A percentile compares a stretch with the other conserved stretches of the same genome.
Evolutionary conservation across 108 stramenopile genomes (phyloP).

Genomic region (Cylindrotheca fusiformis): DNA sequence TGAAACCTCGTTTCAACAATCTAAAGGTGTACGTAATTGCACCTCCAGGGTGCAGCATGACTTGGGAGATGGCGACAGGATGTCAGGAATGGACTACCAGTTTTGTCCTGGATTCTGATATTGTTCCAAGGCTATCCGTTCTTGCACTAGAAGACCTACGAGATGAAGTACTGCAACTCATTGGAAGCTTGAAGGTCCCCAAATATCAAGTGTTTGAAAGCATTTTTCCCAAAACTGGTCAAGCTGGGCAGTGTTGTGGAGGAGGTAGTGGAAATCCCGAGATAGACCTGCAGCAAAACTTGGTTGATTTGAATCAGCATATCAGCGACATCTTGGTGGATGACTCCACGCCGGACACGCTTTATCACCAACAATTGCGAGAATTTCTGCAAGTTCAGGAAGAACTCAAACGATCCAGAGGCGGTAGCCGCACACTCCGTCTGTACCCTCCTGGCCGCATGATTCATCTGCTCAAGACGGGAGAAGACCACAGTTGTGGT

Average conservation of each 20-base stretch:
- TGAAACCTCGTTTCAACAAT: slow-evolving; percentile 63
- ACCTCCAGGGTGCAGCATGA: slow-evolving; percentile 90
- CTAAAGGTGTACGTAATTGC: slow-evolving; percentile 80
- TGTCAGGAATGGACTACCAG: slow-evolving; percentile 67
- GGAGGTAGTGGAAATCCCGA: background rate
- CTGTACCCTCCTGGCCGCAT: slow-evolving; percentile 84
- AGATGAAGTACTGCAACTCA: slow-evolving; percentile 81
- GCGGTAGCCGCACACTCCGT: slow-evolving; percentile 36
- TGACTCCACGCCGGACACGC: slow-evolving; percentile 29
- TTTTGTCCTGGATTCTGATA: slow-evolving; percentile 84
- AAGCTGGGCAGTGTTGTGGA: slow-evolving; percentile 6
- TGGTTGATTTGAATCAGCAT: slow-evolving; percentile 42
- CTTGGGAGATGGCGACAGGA: slow-evolving; percentile 69
- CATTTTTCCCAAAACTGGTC: slow-evolving; percentile 27
- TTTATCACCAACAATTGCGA: slow-evolving; percentile 66
- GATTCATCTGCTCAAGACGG: slow-evolving; percentile 83
- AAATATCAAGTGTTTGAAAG: slow-evolving; percentile 64
- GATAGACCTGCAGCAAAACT: slow-evolving; percentile 25
- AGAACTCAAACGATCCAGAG: slow-evolving; percentile 60
- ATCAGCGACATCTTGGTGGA: slow-evolving; percentile 38
- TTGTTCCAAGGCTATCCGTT: slow-evolving; percentile 86
- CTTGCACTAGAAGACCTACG: slow-evolving; percentile 72
- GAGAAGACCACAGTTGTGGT: slow-evolving; percentile 49
- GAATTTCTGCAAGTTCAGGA: slow-evolving; percentile 63
- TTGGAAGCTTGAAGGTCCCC: slow-evolving; percentile 80